Conservation (phyloP, 2,329 filamentous ascomycete genomes). For the Calonectria leucothoes region DNA sequence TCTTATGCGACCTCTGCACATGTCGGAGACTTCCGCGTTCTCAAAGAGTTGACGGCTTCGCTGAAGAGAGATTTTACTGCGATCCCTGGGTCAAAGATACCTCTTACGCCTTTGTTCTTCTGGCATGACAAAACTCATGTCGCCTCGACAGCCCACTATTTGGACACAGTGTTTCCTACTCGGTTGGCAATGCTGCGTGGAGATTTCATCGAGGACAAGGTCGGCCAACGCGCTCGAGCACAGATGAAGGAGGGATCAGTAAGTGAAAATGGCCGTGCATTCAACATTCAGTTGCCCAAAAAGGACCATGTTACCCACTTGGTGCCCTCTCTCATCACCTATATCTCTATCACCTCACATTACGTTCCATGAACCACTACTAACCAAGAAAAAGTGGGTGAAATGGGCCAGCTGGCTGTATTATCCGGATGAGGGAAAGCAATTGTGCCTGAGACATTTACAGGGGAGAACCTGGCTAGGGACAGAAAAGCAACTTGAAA, state of each 20-base stretch:
- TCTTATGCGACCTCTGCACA: slow-evolving; percentile 61
- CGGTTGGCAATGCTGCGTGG: slow-evolving; percentile 62
- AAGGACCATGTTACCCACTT: not conserved
- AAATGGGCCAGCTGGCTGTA: slow-evolving; percentile 69
- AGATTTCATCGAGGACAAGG: slow-evolving; percentile 67
- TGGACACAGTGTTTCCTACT: slow-evolving; percentile 60
- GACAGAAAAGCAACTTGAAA: slow-evolving; percentile 29
- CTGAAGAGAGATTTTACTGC: slow-evolving; percentile 55
- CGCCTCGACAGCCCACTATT: slow-evolving; percentile 61
- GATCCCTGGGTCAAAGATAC: slow-evolving; percentile 41
- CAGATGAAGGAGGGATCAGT: slow-evolving; percentile 65
- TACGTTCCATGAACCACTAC: not conserved
- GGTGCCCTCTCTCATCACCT: too few species aligned
- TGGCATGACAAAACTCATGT: slow-evolving; percentile 71
- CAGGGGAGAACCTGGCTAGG: slow-evolving; percentile 64
- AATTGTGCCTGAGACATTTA: slow-evolving; percentile 61
- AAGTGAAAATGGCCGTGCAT: not conserved
- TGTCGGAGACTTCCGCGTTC: slow-evolving; percentile 54
- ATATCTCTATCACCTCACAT: not conserved
- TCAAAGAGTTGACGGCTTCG: slow-evolving; percentile 54
- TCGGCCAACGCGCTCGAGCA: slow-evolving; percentile 64
- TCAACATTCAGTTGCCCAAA: not conserved
- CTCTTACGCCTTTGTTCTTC: slow-evolving; percentile 67
- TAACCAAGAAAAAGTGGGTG: slow-evolving; percentile 48
- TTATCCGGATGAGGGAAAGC: slow-evolving; percentile 59